Base-by-base conservation (phyloP, 1,139 yeast genomes). In the Wickerhamomyces sp. region DNA sequence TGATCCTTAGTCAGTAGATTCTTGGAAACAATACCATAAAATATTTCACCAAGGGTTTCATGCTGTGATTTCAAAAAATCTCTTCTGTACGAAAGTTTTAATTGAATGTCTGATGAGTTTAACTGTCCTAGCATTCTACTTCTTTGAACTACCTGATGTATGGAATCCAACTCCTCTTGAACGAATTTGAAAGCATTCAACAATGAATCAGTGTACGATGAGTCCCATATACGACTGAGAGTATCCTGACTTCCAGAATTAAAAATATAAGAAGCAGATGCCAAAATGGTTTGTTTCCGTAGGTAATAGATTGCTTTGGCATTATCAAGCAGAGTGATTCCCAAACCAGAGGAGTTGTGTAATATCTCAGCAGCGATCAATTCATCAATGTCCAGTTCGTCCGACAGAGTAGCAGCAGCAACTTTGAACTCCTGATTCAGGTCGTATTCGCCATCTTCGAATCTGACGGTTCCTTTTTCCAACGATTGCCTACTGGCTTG, bases 221-320 rank as follows among this genome's bases (percentile, higher is more conserved):
- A 59, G 27, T 53, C 50, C 51, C 56, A 49, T 1, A 58, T 26
- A 11, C 29, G 13, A 5, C 58, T 51, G 31, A 57, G 48, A 23
- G 70, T 44, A 9, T 58, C 46, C 14, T 50, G 48, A 48, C 56
- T 49, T 53, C 65, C 58, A 61, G 61, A 49, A 61, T 72, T 59
- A 29, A 81, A 63, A 36, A 81, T 65, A 58, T 74, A 86, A 8
- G 87, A 80, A 27, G 83, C 71, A 34, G 88, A 79, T 55, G 85
- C 87, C 41, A 91, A 64, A 23, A 90, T 80, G 55, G 79, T 84
- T 58, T 81, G 84, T 44, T 82, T 74, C 55, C 97, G 75, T 45
- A 79, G 66, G 59, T 81, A 87, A 60, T 77, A 89, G 7, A 79
- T 72, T n/a, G 85, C 77, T 53, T 82, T 75, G 1, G 93, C 95